A percentile compares a stretch with the other conserved stretches of the same genome.
These are phyloP conservation scores for Hondaea fermentalgiana DNA, from an alignment of 108 stramenopile species.

Conservation along the genomic window DNA sequence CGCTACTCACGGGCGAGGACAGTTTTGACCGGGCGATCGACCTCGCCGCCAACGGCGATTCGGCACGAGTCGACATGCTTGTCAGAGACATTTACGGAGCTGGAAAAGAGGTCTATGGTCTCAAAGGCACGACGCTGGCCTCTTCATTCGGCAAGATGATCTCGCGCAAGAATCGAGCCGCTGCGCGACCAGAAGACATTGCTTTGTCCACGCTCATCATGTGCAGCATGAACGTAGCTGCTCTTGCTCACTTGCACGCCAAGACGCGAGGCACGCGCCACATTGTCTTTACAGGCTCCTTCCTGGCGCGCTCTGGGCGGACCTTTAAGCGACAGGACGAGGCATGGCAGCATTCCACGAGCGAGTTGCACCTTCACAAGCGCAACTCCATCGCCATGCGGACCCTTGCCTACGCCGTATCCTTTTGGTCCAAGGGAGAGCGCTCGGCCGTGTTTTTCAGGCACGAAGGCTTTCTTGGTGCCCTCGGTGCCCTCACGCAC, in stretches of 20 bases:
- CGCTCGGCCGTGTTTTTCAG: not conserved
- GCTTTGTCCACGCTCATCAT: not conserved
- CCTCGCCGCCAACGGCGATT: not conserved
- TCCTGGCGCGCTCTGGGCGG: not conserved
- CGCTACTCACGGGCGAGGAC: constrained; percentile 5
- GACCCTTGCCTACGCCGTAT: not conserved
- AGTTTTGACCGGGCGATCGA: not conserved
- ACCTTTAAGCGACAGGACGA: not conserved
- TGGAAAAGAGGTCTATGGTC: not conserved
- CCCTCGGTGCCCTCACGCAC: not conserved
- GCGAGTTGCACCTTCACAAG: constrained; percentile 3
- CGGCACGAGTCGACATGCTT: not conserved
- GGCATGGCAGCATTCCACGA: not conserved
- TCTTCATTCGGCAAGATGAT: constrained; percentile 2
- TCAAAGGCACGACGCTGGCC: not conserved
- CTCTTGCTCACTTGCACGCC: not conserved
- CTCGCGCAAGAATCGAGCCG: not conserved
- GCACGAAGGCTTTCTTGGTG: not conserved
- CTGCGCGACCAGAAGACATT: not conserved
- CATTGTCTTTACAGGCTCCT: not conserved
- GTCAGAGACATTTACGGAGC: not conserved
- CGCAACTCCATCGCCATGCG: constrained; percentile 7
- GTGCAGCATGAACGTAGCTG: constrained; percentile 13
- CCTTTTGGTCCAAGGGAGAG: not conserved
- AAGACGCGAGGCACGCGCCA: not conserved